Evolutionary conservation across 2,329 filamentous ascomycete genomes (phyloP), one percentile per base, ranked within the genome.

Genomic region (Penicillium frequentans): DNA sequence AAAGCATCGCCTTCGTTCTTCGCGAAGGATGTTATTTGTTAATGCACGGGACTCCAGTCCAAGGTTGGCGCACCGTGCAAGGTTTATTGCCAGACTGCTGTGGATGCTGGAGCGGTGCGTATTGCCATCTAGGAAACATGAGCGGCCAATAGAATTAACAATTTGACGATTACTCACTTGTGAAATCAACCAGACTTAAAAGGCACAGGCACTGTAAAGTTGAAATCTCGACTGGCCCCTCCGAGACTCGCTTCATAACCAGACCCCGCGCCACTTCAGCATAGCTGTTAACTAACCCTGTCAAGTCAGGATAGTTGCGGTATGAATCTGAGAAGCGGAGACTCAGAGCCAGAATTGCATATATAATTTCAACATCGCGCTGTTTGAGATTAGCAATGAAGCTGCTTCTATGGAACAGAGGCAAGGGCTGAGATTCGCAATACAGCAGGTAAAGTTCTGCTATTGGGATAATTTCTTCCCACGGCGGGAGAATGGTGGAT

Each of bases 371-470:
- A 11, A 70, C 61, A 35, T 75, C 56, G 72, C 81, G 73, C 23
- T 69, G 61, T 14, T 68, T 60, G 7, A 82, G 63, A 37, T 70
- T 77, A 6, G 67, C 58, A 9, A 81, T 54, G 57, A 83, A 81
- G 1, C 61, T 70, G 4, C 71, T 68, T 11, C 72, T 63, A 19
- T 75, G 69, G 50, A 84, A 83, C 0, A 84, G 67, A 16, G 76
- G 75, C 23, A 84, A 68, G 6, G 81, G 80, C 50, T 84, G 81
- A 24, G 75, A 78, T 52, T 83, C 78, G 54, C 79, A 81, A 60
- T 79, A 82, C 5, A 72, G 63, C 3, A 82, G 60, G 61, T 82
- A 84, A 2, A 76, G 64, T 46, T 77, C 70, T 13, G 75, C 77
- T 14, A 78, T 66, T 5, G 67, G 65, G 9, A 72, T 54, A 6